Evolutionary conservation across 768 basidiomycete species (phyloP).

Genomic region (Russula lepida): DNA sequence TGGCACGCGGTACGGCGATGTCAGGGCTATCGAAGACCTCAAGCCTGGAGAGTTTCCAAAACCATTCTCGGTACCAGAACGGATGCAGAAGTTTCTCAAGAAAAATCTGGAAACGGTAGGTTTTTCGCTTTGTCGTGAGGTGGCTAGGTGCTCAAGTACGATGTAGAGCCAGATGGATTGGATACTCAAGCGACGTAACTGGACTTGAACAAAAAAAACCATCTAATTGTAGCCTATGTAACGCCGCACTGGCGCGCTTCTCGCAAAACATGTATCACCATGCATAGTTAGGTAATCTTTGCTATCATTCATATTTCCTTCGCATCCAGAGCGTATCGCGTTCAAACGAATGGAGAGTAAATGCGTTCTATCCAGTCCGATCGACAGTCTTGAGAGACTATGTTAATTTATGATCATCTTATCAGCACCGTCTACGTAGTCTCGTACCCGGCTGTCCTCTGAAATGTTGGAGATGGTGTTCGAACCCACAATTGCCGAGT

Average conservation of each 20-base stretch:
- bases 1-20: constrained; percentile 10
- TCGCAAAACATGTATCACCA: neutral
- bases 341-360: neutral
- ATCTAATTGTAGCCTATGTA: neutral
- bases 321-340: neutral
- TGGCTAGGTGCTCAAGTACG: neutral
- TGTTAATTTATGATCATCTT: neutral
- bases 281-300: neutral
- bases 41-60: constrained; percentile 13
- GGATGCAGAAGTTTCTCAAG: constrained; percentile 10
- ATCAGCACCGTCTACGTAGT: neutral
- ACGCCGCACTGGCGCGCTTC: neutral
- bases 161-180: constrained; percentile 16
- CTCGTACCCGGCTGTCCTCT: too few relatives aligned
- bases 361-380: neutral
- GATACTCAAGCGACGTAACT: constrained; percentile 16
- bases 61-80: constrained; percentile 12
- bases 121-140: neutral
- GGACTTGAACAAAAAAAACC: neutral
- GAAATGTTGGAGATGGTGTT: too few relatives aligned
- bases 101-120: constrained; percentile 11
- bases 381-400: neutral
- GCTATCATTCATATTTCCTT: neutral
- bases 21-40: constrained; percentile 10
- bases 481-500: too few relatives aligned